Percentiles rank a stretch among this genome's conserved stretches.
These are phyloP conservation scores for Aeminium ludgeri DNA, from an alignment of 495 filamentous ascomycete species.

Conservation along the genomic window DNA sequence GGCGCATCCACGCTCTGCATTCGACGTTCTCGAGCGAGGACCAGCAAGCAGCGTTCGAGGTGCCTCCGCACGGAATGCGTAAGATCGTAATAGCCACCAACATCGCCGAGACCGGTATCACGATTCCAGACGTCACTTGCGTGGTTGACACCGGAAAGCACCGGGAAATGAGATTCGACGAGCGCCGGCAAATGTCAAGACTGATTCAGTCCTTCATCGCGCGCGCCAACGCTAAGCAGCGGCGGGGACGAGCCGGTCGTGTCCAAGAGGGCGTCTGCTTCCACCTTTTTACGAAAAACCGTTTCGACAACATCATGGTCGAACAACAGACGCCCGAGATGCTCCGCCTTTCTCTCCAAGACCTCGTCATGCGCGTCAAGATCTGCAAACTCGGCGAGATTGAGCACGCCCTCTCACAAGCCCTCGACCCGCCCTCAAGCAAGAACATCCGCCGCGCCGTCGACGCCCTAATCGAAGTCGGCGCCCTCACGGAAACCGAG, in stretches of 20 bases:
- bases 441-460: conserved; percentile 87
- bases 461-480: conserved; percentile 82
- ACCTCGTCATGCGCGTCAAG: conserved; percentile 89
- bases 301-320: conserved; percentile 65
- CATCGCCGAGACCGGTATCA: conserved; percentile 94
- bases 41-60: conserved; percentile 74
- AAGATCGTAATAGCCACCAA: conserved; percentile 95
- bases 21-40: conserved; percentile 93
- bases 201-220: conserved; percentile 88
- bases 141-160: conserved; percentile 92
- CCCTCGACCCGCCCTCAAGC: conserved; percentile 71
- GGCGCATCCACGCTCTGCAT: conserved; percentile 76
- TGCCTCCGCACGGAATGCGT: conserved; percentile 62
- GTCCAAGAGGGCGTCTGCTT: conserved; percentile 89
- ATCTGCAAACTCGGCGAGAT: conserved; percentile 88
- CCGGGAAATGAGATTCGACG: conserved; percentile 92
- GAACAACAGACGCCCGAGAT: conserved; percentile 93
- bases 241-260: conserved; percentile 86
- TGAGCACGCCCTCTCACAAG: conserved; percentile 74
- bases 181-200: conserved; percentile 73
- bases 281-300: conserved; percentile 77
- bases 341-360: conserved; percentile 81
- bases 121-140: conserved; percentile 89
- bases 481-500: conserved; percentile 64
- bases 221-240: conserved; percentile 81